Evolutionary conservation across 106 monocot species (phyloP), one percentile per base, ranked within the genome.

Genomic region (Triglochin maritima): DNA sequence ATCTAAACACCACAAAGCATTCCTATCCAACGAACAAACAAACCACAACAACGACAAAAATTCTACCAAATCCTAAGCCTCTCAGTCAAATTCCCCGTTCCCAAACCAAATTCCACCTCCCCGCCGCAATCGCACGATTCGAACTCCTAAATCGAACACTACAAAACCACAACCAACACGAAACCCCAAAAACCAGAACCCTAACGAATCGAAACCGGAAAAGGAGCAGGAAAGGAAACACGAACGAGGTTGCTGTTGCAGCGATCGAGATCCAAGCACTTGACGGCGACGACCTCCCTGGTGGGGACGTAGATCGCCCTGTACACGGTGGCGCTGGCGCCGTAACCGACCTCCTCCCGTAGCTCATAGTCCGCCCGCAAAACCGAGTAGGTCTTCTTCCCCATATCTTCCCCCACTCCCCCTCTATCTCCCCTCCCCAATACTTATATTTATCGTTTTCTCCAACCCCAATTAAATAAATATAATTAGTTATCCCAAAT

Each of bases 181-280:
- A 61, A 4, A 61, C 14, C 17, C 50, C 56, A 43, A 46, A 44
- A 10, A 46, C 7, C 6, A 46, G 41, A 63, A 55, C 13, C 50
- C 11, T 5, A 10, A 55, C 4, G 55, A 59, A 50, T 44, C 53
- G 11, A 62, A 55, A 15, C 49, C 14, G n/a, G n/a, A 12, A 65
- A 46, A 43, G 59, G 17, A 16, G 5, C 7, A 56, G 53, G 47
- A 6, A 56, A 13, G 9, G 7, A n/a, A 10, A 13, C 44, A 6
- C 56, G 5, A 11, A 94, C 94, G 46, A 94, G 82, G 62, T 95
- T 95, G 69, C 85, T 87, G 76, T 85, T 95, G 85, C 87, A 85
- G 44, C 90, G 90, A 67, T 95, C 94, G 74, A 95, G 87, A 95
- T 95, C 94, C 64, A 95, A 74, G 76, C 90, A 78, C 85, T 95